Base-by-base conservation (phyloP, 2,329 filamentous ascomycete species). In the Colletotrichum magnum region DNA sequence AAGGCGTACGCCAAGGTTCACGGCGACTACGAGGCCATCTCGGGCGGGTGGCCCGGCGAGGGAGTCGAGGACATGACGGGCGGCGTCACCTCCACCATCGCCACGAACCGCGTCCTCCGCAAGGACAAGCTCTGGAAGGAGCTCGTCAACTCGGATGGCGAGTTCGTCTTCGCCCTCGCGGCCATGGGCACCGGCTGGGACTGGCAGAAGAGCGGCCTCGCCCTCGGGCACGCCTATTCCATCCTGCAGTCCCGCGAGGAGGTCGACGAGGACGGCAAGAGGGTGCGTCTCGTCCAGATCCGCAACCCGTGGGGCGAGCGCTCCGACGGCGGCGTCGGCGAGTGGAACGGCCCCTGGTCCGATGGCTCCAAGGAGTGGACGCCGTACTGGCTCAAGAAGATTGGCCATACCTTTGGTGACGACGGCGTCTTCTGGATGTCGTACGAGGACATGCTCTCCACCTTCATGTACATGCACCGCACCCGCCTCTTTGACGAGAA, bases 351-450 rank as follows among this genome's bases (percentile, higher is more conserved):
- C 15, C 85, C 90, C 5, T 94, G 92, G 92, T 89, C 88, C 45
- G 92, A 94, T 75, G 94, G 94, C 0, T 94, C 92, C 6, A 92
- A 93, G 74, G 91, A 95, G 78, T 97, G 94, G 94, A 95, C 92
- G 1, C 85, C 92, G 0, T 90, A 94, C 73, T 94, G 92, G 88
- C 90, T 95, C 80, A 81, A 89, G 69, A 90, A 91, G 74, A 85
- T 96, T 1, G 85, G 87, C 53, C 92, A 95, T 76, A 89, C 87
- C 50, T 95, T 95, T 73, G 92, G 93, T 47, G 91, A 94, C 72
- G 93, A 95, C 73, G 93, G 92, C 26, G 88, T 86, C 53, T 89
- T 89, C 70, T 89, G 87, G 87, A 89, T 89, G 74, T 83, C 85
- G 2, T 89, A 89, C 73, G 81, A 86, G 18, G 88, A 90, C 72